These are phyloP conservation scores for Alternaria conjuncta DNA, from an alignment of 2,329 filamentous ascomycete species.

Conservation along the genomic window DNA sequence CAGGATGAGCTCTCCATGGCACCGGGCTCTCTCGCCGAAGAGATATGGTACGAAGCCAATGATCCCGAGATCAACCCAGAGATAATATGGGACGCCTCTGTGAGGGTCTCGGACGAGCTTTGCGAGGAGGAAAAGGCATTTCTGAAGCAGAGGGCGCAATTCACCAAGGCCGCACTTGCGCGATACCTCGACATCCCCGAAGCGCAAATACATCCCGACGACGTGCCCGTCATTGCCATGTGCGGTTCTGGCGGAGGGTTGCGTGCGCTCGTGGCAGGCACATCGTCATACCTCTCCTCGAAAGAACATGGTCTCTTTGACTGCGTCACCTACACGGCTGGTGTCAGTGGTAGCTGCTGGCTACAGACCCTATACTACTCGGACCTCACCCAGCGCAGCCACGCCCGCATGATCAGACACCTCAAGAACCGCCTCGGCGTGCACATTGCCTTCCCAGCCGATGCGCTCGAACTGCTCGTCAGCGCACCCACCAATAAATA, in stretches of 20 bases:
- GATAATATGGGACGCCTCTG: constrained; percentile 79
- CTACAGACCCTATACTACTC: constrained; percentile 87
- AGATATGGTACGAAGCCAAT: constrained; percentile 92
- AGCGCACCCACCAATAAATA: constrained; percentile 92
- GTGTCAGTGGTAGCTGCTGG: constrained; percentile 97
- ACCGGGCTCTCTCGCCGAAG: constrained; percentile 85
- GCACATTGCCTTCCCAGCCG: constrained; percentile 91
- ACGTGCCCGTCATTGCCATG: constrained; percentile 91
- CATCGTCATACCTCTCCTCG: constrained; percentile 83
- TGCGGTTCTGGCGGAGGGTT: constrained; percentile 93
- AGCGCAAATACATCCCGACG: constrained; percentile 84
- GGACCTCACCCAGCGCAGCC: constrained; percentile 72
- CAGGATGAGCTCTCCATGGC: constrained; percentile 87
- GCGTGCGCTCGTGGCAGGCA: constrained; percentile 86
- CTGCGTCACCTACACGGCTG: constrained; percentile 92
- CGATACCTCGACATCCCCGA: constrained; percentile 81
- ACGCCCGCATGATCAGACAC: constrained; percentile 78
- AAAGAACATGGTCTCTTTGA: constrained; percentile 90
- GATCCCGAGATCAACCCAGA: constrained; percentile 86
- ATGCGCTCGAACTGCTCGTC: constrained; percentile 80
- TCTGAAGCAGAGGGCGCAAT: constrained; percentile 69
- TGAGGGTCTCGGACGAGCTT: constrained; percentile 80
- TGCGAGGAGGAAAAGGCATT: constrained; percentile 85
- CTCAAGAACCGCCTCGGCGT: constrained; percentile 83
- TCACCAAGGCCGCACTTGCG: constrained; percentile 76